Percentiles rank a stretch among this genome's conserved stretches.
phyloP scores from a whole-genome alignment of 371 early-diverging fungal species.

The Coelomomyces lativittatus region DNA sequence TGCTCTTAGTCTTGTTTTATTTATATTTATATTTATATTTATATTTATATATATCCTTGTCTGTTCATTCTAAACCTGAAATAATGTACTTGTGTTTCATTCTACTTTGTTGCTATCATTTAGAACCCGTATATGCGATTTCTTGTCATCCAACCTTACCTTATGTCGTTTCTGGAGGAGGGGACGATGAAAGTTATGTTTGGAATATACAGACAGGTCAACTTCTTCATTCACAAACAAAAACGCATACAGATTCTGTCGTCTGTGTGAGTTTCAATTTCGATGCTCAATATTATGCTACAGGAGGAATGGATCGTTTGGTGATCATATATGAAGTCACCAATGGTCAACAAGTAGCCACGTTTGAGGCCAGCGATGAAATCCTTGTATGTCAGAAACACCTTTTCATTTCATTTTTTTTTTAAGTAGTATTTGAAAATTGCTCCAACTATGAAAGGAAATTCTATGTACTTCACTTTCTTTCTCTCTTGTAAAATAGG shows the following conservation, averaged over 20 bases:
- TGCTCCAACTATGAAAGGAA: no score
- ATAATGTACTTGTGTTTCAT: not conserved
- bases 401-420: not conserved
- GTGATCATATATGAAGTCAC: constrained; percentile 60
- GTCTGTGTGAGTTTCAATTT: constrained; percentile 60
- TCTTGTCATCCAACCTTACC: constrained; percentile 60
- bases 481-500: no score
- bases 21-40: no score
- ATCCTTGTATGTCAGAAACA: constrained; percentile 30
- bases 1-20: no score
- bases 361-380: constrained; percentile 80
- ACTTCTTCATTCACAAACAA: constrained; percentile 25
- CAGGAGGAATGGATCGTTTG: constrained; percentile 89
- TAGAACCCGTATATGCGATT: constrained; percentile 72
- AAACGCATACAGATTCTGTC: constrained; percentile 78
- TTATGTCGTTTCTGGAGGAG: constrained; percentile 54
- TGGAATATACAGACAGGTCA: constrained; percentile 78
- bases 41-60: not conserved
- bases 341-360: constrained; percentile 32
- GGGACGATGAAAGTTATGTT: constrained; percentile 77
- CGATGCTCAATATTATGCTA: constrained; percentile 69
- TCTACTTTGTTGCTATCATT: not conserved
- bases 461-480: no score
- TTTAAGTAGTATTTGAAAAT: not conserved
- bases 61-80: no score